Evolutionary conservation across 2,329 filamentous ascomycete species (phyloP), one percentile per base, ranked within the genome.

Genomic region (Ascochyta pisi): DNA sequence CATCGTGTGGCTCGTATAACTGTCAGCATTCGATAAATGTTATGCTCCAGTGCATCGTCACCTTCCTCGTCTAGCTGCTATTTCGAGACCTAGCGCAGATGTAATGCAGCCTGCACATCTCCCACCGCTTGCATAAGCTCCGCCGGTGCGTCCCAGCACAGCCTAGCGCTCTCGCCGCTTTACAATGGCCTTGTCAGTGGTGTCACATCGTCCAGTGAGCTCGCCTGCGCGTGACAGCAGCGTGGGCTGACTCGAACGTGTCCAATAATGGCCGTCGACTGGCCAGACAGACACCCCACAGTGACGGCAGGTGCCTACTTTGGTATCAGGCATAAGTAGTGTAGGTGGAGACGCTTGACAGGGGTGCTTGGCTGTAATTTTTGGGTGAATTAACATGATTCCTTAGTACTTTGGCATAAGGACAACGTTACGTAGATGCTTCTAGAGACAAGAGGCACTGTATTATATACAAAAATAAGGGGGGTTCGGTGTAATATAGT

Each of bases 21-120:
- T 62, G 67, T 67, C 69, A 70, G 70, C 71, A 66, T 64, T 68
- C 68, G 66, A 73, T 73, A 71, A 64, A 58, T 62, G 50, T 60
- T 62, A 64, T 64, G 58, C 63, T 54, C 54, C 55, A 47, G 52
- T 61, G 52, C 50, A 66, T 62, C 59, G 55, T 62, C 54, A 57
- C 52, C 52, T 57, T 54, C 44, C 45, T 57, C 58, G 63, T 50
- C 50, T 41, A 60, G 54, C 56, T 69, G 55, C 73, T 75, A 75
- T 75, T 71, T 73, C 61, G 63, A 66, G 68, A 49, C 53, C 29
- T 64, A 63, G 63, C 65, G 66, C 60, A 57, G 62, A 68, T 64
- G 67, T 71, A 61, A 67, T 73, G 69, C 70, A 57, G 52, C 26
- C 35, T 67, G 68, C 66, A 68, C 67, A 69, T 64, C 65, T 64